Percentiles rank a stretch among this genome's conserved stretches.
Conservation (phyloP, 2,329 filamentous ascomycete species). For the Sarocladiaceae sp. region DNA sequence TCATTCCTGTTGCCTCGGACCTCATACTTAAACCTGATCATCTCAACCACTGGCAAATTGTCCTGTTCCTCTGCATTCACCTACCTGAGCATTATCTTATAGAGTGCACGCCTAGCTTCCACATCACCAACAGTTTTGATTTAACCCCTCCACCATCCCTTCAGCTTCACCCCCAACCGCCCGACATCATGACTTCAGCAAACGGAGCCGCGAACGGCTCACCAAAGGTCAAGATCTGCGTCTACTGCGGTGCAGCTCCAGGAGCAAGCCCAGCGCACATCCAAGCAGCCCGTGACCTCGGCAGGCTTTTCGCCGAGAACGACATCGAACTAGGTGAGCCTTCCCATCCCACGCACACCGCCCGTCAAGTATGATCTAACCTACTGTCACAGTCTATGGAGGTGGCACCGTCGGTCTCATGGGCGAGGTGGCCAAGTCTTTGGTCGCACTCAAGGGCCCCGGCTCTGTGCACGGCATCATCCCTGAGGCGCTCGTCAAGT, state of each 20-base stretch:
- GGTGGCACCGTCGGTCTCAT: conserved; percentile 92
- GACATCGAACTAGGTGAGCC: conserved; percentile 66
- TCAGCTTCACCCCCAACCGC: conserved; percentile 7
- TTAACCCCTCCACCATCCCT: background rate
- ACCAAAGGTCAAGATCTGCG: conserved; percentile 60
- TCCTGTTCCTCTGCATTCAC: too few relatives aligned
- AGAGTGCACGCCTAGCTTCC: too few relatives aligned
- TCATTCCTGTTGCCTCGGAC: too few relatives aligned
- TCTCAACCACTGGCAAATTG: too few relatives aligned
- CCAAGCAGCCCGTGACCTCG: conserved; percentile 71
- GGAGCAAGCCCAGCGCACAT: conserved; percentile 71
- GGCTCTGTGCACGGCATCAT: conserved; percentile 88
- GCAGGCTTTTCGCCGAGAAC: conserved; percentile 63
- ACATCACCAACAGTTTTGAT: too few relatives aligned
- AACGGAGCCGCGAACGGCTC: conserved; percentile 17
- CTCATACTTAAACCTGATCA: too few relatives aligned
- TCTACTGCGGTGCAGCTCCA: conserved; percentile 82
- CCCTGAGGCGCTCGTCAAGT: conserved; percentile 73
- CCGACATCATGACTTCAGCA: conserved; percentile 14
- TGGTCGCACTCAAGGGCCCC: conserved; percentile 77
- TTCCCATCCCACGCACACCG: background rate
- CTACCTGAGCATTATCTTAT: too few relatives aligned
- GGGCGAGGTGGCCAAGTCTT: conserved; percentile 84
- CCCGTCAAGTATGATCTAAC: conserved; percentile 1
- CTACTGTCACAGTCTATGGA: conserved; percentile 63